These are phyloP conservation scores for Mortierella polycephala DNA, from an alignment of 371 early-diverging fungal species.

Conservation along the genomic window DNA sequence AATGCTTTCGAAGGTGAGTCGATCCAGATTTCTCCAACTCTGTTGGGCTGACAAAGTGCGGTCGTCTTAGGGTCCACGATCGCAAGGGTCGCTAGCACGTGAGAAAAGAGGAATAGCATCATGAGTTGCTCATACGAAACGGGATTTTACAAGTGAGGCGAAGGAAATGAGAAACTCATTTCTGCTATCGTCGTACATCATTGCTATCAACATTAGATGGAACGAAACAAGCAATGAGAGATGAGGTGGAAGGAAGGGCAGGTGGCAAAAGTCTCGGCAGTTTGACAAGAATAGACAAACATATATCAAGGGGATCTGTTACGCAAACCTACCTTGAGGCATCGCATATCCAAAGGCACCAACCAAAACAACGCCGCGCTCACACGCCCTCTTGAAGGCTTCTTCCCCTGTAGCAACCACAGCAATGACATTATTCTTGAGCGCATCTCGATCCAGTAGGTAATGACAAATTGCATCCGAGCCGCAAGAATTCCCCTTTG, in stretches of 20 bases:
- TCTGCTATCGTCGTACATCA: neutral
- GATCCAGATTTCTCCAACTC: conserved; percentile 89
- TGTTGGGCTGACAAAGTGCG: conserved; percentile 76
- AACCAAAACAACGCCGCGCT: conserved; percentile 51
- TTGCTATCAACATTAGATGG: neutral
- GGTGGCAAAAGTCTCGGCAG: no score
- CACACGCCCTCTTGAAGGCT: conserved; percentile 35
- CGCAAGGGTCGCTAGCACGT: conserved; percentile 66
- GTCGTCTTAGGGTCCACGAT: conserved; percentile 87
- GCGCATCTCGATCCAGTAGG: conserved; percentile 64
- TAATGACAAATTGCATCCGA: conserved; percentile 67
- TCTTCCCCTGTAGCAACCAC: conserved; percentile 62
- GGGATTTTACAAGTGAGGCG: no score
- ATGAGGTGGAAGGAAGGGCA: no score
- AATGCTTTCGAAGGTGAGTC: conserved; percentile 78
- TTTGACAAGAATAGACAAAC: no score
- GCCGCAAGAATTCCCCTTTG: conserved; percentile 55
- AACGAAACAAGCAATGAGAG: neutral
- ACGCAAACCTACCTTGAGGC: conserved; percentile 62
- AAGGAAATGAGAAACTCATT: no score
- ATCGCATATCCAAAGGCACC: conserved; percentile 72
- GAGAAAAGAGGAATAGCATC: neutral
- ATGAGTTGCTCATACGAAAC: neutral
- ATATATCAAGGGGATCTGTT: no score
- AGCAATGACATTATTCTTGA: conserved; percentile 61